Evolutionary conservation across 2,329 filamentous ascomycete species (phyloP), one percentile per base, ranked within the genome.

Genomic region (Aspergillus phoenicis): DNA sequence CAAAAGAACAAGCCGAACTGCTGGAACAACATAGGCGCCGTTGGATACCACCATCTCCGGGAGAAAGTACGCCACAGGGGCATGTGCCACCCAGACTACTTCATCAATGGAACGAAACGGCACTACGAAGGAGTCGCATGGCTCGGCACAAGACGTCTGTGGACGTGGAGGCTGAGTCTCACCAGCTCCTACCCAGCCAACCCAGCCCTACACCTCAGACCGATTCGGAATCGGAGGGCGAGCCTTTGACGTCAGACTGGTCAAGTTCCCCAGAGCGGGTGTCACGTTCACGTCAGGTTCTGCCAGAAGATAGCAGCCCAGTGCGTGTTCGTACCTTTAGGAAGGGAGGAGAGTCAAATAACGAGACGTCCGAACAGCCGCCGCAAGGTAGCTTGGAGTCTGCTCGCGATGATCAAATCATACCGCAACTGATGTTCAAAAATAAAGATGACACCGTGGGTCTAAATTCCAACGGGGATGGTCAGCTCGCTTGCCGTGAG

Each of bases 1-100:
- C 82, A 2, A 74, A 70, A 26, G 77, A 83, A 15, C 87, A 89
- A 65, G 68, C 72, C 47, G 66, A 74, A 8, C 73, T 88, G 5
- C 72, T 89, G 1, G 77, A 81, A 5, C 70, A 76, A 10, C 62
- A 73, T 5, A 62, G 52, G 26, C 75, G 80, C 15, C 83, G 68
- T 58, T 77, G 74, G 77, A 65, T 78, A 55, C 75, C 76, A 39
- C 70, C 75, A n/a, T 60, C 64, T n/a, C 52, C 70, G 1, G 73
- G 74, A 13, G 62, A 68, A 13, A 58, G 58, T 13, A 52, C 60
- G 36, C 71, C 72, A 20, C 68, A 67, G 30, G 73, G 70, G 3
- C 69, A 76, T 65, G 75, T 78, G 28, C 77, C 77, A 2, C 68
- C 73, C 53, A 47, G 48, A 15, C 69, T 79, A 20, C 60, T 79